Evolutionary conservation across 208 protist genomes (phyloP), one percentile per base, ranked within the genome.

Genomic region (Jaenimonas drosophilae): DNA sequence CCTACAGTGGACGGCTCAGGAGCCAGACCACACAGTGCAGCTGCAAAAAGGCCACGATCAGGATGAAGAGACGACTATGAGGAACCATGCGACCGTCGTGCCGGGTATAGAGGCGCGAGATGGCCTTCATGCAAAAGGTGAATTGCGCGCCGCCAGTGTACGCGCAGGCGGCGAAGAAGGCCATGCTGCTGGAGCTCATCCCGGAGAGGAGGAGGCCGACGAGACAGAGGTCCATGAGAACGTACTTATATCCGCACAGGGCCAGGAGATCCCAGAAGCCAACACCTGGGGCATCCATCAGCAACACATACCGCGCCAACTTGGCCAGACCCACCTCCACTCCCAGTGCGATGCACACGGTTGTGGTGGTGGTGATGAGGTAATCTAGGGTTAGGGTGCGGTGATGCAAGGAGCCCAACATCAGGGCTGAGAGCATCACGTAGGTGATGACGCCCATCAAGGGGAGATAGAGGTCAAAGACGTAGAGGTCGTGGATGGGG

Each of bases 381-480:
- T 76, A 61, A 29, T 83, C 70, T 30, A 63, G 62, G 16, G 65
- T 77, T 23, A 92, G 55, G 1, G 53, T 41, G 29, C 53, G 51
- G 9, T 70, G 46, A 27, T 56, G 54, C 7, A 54, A 19, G 1
- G 70, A 43, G 39, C 79, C 79, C 50, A 63, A 49, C 4, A 84
- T 31, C 45, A 81, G 73, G 33, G 71, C 79, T 21, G 61, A 75
- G 17, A 92, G 57, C 7, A 83, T 74, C 7, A 89, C 49, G 52
- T 92, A 89, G 4, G 84, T 89, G 30, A 85, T 70, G 34, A 66
- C 50, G 9, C 62, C 77, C 84, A 92, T 92, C 17, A 88, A 54
- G 9, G 84, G 84, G 27, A 92, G 74, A 72, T 92, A 92, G 3
- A 92, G 64, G 43, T 92, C 84, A 37, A 67, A 71, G 2, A 65